A percentile compares a stretch with the other conserved stretches of the same genome.
Evolutionary conservation across 83 land plant species (phyloP).

Genomic region (Larix sibirica): DNA sequence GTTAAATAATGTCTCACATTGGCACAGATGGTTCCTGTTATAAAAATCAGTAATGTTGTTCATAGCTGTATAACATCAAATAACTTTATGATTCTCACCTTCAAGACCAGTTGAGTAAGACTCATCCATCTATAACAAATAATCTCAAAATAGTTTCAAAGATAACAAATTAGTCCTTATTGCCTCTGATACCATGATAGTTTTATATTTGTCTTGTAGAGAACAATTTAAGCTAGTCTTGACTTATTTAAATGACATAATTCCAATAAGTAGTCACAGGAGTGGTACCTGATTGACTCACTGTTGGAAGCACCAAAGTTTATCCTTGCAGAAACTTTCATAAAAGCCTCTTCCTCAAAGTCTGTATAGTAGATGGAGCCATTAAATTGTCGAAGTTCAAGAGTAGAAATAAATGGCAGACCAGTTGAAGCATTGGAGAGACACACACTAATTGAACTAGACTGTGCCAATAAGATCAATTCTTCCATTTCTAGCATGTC

Average conservation of each 20-base stretch:
- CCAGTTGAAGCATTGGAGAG: conserved; percentile 64
- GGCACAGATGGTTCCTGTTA: neutral
- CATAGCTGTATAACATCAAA: neutral
- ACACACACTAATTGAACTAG: conserved; percentile 58
- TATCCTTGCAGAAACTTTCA: conserved; percentile 62
- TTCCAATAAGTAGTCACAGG: neutral
- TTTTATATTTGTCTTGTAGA: neutral
- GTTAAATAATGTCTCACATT: neutral
- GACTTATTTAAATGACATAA: neutral
- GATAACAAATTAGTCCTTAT: too few species aligned
- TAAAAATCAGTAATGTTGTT: neutral
- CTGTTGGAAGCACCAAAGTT: conserved; percentile 64
- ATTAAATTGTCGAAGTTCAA: conserved; percentile 76
- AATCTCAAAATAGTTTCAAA: neutral
- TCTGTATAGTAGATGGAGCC: conserved; percentile 52
- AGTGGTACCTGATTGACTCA: conserved; percentile 52
- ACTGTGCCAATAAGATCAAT: conserved; percentile 55
- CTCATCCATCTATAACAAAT: neutral
- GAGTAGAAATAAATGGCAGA: conserved; percentile 33
- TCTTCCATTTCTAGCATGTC: conserved; percentile 37
- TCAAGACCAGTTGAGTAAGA: neutral
- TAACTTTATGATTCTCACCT: neutral
- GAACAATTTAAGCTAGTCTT: neutral
- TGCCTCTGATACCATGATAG: neutral
- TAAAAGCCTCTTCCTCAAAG: conserved; percentile 47